Evolutionary conservation across 805 yeast genomes (phyloP), one percentile per base, ranked within the genome.

Genomic region (Metschnikowia similis): DNA sequence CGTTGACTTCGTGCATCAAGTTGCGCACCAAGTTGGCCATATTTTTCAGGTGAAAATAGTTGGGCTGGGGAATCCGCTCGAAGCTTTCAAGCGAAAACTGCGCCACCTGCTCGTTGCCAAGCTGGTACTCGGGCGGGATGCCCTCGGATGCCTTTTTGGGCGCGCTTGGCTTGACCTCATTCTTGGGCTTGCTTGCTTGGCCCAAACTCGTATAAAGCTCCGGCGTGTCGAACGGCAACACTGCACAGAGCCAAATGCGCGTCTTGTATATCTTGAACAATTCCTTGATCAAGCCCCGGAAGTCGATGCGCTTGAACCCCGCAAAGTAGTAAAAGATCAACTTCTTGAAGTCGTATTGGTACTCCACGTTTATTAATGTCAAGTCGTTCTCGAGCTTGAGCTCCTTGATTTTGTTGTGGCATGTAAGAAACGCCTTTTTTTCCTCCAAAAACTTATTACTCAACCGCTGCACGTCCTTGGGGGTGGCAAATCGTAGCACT

Each of bases 401-500:
- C 49, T 74, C 77, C 48, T 70, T 70, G 45, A 72, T 71, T 52
- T 73, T 74, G 53, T 68, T 68, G 52, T 76, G 70, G 46, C 90
- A 84, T 35, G 87, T 81, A 52, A 81, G 80, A 52, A 80, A 79
- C 1, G 92, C 88, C 62, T 83, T 81, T 55, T 83, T 72, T 65
- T 87, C 95, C 61, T 85, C 90, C 52, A 83, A 74, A 51, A 83
- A 79, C 62, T 87, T 87, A 14, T 77, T 75, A 51, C 80, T 77
- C 37, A 87, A 65, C 55, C 82, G 84, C 34, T 74, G 75, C 21
- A 83, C 76, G 63, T 87, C 95, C 61, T 79, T 79, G 1, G 87
- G 83, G 21, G 87, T 84, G 0, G 90, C 89, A 70, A 87, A 86
- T 54, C 94, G 69, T 37, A 87, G 67, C 14, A 87, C 84, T 64